Percentiles rank a stretch among this genome's conserved stretches.
Evolutionary conservation across 352 stramenopile genomes (phyloP).

Genomic region (Pythium sukuiense): DNA sequence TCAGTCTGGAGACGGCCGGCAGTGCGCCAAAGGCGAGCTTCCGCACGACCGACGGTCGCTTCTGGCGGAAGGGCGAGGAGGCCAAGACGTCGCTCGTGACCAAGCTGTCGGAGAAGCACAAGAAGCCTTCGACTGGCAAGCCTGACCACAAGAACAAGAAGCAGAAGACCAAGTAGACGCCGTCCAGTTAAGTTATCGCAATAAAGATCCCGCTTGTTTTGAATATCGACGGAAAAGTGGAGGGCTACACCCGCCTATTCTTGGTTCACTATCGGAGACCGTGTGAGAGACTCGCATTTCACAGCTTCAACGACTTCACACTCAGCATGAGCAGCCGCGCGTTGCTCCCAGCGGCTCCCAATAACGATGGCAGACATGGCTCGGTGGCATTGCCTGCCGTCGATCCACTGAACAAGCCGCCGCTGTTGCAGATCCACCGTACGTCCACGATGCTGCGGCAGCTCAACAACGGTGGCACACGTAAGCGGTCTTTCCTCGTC

Average conservation of each 20-base stretch:
- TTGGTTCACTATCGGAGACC: conserved; percentile 3
- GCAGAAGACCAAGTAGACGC: conserved; percentile 26
- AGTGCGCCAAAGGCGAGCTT: conserved; percentile 93
- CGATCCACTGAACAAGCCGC: neutral
- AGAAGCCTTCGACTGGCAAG: conserved; percentile 16
- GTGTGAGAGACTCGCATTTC: neutral
- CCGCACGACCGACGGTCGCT: conserved; percentile 77
- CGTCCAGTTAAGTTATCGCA: conserved; percentile 27
- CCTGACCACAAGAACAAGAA: conserved; percentile 14
- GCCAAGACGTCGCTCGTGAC: conserved; percentile 80
- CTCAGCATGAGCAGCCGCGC: neutral
- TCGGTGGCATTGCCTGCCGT: neutral
- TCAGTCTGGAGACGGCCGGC: conserved; percentile 90
- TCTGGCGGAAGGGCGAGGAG: conserved; percentile 89
- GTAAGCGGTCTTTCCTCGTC: conserved; percentile 39
- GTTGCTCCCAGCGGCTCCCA: neutral
- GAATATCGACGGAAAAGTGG: neutral
- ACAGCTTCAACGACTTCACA: neutral
- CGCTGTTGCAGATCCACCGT: neutral
- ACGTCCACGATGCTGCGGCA: conserved; percentile 17
- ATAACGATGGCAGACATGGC: neutral
- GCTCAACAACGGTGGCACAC: conserved; percentile 12
- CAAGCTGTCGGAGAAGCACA: conserved; percentile 70
- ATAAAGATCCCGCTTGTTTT: neutral
- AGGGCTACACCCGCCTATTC: neutral